These are phyloP conservation scores for Myrica gale DNA, from an alignment of 306 rosid genomes.

Conservation along the genomic window DNA sequence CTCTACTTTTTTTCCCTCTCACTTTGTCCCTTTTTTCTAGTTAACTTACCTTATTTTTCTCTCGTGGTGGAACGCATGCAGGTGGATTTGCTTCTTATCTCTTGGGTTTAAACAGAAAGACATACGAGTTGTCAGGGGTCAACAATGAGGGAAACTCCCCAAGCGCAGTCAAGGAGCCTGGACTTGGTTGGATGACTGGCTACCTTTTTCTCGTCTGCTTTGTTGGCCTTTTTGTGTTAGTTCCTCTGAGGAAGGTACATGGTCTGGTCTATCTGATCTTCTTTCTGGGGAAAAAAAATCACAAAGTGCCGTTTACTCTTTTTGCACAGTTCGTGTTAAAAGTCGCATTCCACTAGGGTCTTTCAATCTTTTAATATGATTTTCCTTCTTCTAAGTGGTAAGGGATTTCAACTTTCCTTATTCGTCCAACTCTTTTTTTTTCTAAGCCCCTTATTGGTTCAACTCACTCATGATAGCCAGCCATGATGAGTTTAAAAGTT, in stretches of 20 bases:
- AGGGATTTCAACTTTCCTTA: too few relatives aligned
- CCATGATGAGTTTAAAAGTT: background rate
- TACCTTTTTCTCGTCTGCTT: conserved; percentile 87
- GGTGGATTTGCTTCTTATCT: conserved; percentile 94
- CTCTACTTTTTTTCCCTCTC: background rate
- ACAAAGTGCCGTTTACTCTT: background rate
- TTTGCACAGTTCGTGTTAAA: background rate
- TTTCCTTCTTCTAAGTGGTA: too few relatives aligned
- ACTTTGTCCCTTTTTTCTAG: background rate
- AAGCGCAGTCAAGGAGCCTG: conserved; percentile 65
- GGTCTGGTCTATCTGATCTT: background rate
- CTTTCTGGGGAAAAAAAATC: background rate
- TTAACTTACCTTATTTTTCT: background rate
- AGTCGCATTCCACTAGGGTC: too few relatives aligned
- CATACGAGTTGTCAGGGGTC: conserved; percentile 75
- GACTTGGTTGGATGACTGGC: conserved; percentile 80
- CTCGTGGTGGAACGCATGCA: conserved; percentile 19
- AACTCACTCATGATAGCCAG: background rate
- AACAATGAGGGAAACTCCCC: conserved; percentile 60
- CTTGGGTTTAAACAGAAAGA: conserved; percentile 70
- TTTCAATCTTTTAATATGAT: too few relatives aligned
- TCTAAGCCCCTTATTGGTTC: too few relatives aligned
- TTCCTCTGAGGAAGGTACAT: conserved; percentile 90
- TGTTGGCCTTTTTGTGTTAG: conserved; percentile 87
- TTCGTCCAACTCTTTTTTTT: too few relatives aligned